Percentiles rank a stretch among this genome's conserved stretches.
Conservation (phyloP, 352 stramenopile species). For the Phytophthora uliginosa region DNA sequence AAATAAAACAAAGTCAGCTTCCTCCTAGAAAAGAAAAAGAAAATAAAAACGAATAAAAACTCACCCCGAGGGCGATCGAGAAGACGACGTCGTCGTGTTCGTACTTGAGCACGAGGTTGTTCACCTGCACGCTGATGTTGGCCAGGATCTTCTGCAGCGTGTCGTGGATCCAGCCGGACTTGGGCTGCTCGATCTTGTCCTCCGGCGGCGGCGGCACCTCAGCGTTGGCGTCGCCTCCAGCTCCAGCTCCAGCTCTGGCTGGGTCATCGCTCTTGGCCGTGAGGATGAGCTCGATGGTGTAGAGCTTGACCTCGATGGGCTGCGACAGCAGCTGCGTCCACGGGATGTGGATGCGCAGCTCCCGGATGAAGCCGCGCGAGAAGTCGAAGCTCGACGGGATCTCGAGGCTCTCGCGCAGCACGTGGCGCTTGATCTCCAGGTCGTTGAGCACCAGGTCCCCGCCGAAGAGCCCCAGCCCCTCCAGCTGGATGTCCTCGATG, state of each 20-base stretch:
- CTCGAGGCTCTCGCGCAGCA: conserved; percentile 87
- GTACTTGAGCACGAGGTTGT: conserved; percentile 92
- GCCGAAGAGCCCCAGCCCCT: conserved; percentile 87
- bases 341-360: conserved; percentile 90
- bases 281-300: conserved; percentile 91
- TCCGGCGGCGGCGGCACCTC: conserved; percentile 11
- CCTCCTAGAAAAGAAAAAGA: background rate
- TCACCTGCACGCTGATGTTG: conserved; percentile 89
- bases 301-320: conserved; percentile 90
- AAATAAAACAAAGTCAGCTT: background rate
- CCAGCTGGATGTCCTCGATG: conserved; percentile 90
- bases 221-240: conserved; percentile 1
- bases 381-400: conserved; percentile 91
- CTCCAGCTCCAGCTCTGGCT: conserved; percentile 15
- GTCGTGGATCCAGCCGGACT: conserved; percentile 85
- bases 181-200: conserved; percentile 79
- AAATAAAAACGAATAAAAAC: conserved; percentile 15
- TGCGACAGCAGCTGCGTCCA: conserved; percentile 91
- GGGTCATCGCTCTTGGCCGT: conserved; percentile 54
- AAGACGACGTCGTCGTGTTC: conserved; percentile 90
- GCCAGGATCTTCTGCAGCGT: conserved; percentile 84
- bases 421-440: conserved; percentile 91
- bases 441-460: conserved; percentile 91
- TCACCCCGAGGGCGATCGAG: conserved; percentile 83
- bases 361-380: conserved; percentile 86